Evolutionary conservation across 441 rosid genomes (phyloP).

Genomic region (Erysimum pusillum): DNA sequence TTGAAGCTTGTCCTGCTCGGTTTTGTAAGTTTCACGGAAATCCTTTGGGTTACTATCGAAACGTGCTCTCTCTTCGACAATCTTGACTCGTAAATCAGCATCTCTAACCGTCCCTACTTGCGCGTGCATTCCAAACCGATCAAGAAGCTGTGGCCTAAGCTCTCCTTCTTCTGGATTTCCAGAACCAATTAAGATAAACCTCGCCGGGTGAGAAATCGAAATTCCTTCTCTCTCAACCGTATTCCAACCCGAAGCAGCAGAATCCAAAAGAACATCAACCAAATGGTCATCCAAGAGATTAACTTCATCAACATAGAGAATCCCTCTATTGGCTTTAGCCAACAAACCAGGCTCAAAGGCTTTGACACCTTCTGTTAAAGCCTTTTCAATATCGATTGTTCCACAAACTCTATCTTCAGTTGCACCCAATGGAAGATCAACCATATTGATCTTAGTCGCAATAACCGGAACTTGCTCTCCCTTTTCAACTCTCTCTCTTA

Average conservation of each 20-base stretch:
- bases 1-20: slow-evolving; percentile 93
- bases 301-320: slow-evolving; percentile 95
- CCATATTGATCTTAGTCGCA: slow-evolving; percentile 86
- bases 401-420: slow-evolving; percentile 97
- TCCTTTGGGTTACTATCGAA: slow-evolving; percentile 92
- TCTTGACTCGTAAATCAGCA: slow-evolving; percentile 94
- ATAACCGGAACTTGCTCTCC: slow-evolving; percentile 63
- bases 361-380: slow-evolving; percentile 94
- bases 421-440: slow-evolving; percentile 96
- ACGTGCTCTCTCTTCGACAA: slow-evolving; percentile 94
- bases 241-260: slow-evolving; percentile 99
- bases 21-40: slow-evolving; percentile 81
- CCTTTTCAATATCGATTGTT: slow-evolving; percentile 95
- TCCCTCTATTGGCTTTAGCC: slow-evolving; percentile 97
- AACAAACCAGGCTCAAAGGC: slow-evolving; percentile 99
- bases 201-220: slow-evolving; percentile 96
- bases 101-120: slow-evolving; percentile 97
- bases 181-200: slow-evolving; percentile 94
- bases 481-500: slow-evolving; percentile 65
- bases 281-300: slow-evolving; percentile 96
- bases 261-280: slow-evolving; percentile 95
- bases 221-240: slow-evolving; percentile 98
- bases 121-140: slow-evolving; percentile 97
- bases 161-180: slow-evolving; percentile 99
- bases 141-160: slow-evolving; percentile 94